phyloP scores from a whole-genome alignment of 257 asterid species.

The Salvia miltiorrhiza region DNA sequence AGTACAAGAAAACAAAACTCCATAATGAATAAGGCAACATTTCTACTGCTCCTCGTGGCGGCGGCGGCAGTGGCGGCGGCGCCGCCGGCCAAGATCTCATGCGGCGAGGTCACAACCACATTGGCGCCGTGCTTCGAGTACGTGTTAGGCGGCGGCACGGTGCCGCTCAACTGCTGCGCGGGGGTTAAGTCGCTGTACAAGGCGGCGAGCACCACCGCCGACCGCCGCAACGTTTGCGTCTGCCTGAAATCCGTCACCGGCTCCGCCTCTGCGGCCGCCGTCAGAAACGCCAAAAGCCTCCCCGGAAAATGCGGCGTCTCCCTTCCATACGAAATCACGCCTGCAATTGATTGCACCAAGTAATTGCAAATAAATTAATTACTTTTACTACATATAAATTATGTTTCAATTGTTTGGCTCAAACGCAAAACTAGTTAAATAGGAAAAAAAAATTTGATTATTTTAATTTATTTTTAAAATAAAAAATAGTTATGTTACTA shows the following conservation, averaged over 20 bases:
- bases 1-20: neutral
- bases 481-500: no score
- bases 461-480: no score
- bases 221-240: slow-evolving; percentile 36
- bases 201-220: slow-evolving; percentile 27
- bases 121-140: slow-evolving; percentile 41
- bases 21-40: slow-evolving; percentile 5
- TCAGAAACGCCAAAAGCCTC: slow-evolving; percentile 33
- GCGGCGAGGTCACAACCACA: slow-evolving; percentile 29
- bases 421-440: no score
- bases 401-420: no score
- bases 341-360: slow-evolving; percentile 41
- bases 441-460: no score
- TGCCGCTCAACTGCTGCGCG: slow-evolving; percentile 28
- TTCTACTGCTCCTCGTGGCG: slow-evolving; percentile 15
- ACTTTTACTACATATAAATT: no score
- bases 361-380: neutral
- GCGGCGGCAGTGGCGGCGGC: slow-evolving; percentile 14
- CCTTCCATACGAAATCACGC: slow-evolving; percentile 42
- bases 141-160: slow-evolving; percentile 31
- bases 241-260: slow-evolving; percentile 41
- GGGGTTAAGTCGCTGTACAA: slow-evolving; percentile 28
- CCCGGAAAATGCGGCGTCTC: slow-evolving; percentile 43
- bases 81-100: slow-evolving; percentile 19
- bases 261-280: slow-evolving; percentile 20